Evolutionary conservation across 2,329 filamentous ascomycete species (phyloP).

Genomic region (Amauroascus niger): DNA sequence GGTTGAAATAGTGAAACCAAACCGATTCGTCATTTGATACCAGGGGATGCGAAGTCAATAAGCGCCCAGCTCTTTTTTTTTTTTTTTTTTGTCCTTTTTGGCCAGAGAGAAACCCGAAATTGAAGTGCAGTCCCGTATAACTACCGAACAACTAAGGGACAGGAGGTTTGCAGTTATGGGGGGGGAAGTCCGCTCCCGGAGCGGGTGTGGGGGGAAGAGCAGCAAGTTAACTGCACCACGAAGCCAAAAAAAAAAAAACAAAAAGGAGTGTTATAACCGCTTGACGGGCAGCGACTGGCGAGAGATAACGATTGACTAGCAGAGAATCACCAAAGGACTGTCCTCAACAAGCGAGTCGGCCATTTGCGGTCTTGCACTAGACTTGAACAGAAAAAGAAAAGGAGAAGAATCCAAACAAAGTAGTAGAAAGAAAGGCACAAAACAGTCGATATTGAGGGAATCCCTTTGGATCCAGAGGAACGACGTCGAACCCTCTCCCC

Average conservation of each 20-base stretch:
- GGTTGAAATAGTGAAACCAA: background rate
- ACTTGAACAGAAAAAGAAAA: too few relatives aligned
- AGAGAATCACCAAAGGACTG: background rate
- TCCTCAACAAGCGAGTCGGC: background rate
- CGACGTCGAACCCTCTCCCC: too few relatives aligned
- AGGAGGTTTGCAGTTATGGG: background rate
- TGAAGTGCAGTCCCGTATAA: background rate
- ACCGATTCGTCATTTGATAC: constrained; percentile 7
- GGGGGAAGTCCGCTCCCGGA: constrained; percentile 15
- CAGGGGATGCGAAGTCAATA: too few relatives aligned
- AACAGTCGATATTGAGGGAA: too few relatives aligned
- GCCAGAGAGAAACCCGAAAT: too few relatives aligned
- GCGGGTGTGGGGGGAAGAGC: constrained; percentile 7
- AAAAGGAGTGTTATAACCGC: background rate
- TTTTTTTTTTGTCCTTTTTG: too few relatives aligned
- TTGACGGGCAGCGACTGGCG: background rate
- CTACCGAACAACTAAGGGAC: too few relatives aligned
- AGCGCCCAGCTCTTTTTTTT: too few relatives aligned
- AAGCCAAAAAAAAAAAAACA: background rate
- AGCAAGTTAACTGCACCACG: too few relatives aligned
- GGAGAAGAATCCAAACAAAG: background rate
- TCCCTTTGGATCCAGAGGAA: too few relatives aligned
- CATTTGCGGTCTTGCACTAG: too few relatives aligned
- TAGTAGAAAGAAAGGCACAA: too few relatives aligned
- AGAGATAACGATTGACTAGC: background rate